Base-by-base conservation (phyloP, 495 filamentous ascomycete genomes). In the Elasticomyces elasticus region DNA sequence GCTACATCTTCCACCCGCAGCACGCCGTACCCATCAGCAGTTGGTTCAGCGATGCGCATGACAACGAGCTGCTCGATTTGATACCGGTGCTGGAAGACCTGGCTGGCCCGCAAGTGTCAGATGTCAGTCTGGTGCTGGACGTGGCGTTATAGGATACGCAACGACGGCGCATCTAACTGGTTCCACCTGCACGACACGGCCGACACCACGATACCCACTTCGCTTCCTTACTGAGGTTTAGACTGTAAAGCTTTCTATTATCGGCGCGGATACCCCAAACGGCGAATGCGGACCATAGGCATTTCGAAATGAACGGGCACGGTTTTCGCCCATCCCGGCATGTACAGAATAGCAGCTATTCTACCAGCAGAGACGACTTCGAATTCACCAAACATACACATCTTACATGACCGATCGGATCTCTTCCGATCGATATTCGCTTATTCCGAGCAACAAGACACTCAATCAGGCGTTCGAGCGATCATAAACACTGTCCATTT, bases 41-140 rank as follows among this genome's bases (percentile, higher is more conserved):
- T 78, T 99, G 92, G 92, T 99, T 99, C 75, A 96, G 90, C 64
- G 92, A 99, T 73, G 92, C 94, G 52, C 92, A 99, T 71, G 92
- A 99, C 74, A 99, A 99, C 70, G 92, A 99, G 76, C 79, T 99
- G 54, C 77, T 99, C 62, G 92, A 99, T 66, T 76, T 99, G 56
- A 99, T 99, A 66, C 92, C 92, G 20, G 92, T 99, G 60, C 87
- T 99, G 61, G 94, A 97, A 76, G 92, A 99, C 72, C 79, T 99
- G 60, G 91, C 92, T 51, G 81, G 84, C 57, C 62, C 78, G 31
- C 85, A 88, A 64, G 94, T 97, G 52, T 78, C 82, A 72, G 92
- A 99, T 72, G 94, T 99, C 70, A 97, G 91, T 75, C 74, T 97
- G 62, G 92, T 99, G 63, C 82, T 97, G 59, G 92, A 99, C 76